phyloP scores from a whole-genome alignment of 371 early-diverging fungal species.

The Cokeromyces recurvatus region DNA sequence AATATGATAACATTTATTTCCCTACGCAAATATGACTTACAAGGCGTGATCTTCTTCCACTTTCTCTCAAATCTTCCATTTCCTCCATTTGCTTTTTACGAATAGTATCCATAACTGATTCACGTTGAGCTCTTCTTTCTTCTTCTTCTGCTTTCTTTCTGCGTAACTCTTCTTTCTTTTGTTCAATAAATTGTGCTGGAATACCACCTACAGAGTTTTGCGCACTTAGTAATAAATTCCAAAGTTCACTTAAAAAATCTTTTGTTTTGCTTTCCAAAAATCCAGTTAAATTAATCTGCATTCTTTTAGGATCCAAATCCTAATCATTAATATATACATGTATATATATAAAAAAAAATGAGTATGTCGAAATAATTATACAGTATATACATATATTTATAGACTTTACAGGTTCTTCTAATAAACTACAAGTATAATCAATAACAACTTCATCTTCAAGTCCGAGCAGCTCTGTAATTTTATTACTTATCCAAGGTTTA shows the following conservation, averaged over 20 bases:
- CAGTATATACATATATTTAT: neutral
- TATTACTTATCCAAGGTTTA: constrained; percentile 81
- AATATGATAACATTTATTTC: too few relatives aligned
- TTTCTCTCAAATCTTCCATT: constrained; percentile 13
- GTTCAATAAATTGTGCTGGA: constrained; percentile 79
- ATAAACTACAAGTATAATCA: constrained; percentile 76
- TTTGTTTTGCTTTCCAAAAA: constrained; percentile 85
- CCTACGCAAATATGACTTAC: too few relatives aligned
- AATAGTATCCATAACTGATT: constrained; percentile 41
- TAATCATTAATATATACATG: constrained; percentile 6
- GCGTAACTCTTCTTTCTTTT: constrained; percentile 77
- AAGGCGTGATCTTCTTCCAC: constrained; percentile 14
- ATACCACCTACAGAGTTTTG: constrained; percentile 82
- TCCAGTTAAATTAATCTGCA: constrained; percentile 95
- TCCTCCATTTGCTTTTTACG: constrained; percentile 27
- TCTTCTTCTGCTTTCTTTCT: constrained; percentile 36
- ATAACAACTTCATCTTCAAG: constrained; percentile 93
- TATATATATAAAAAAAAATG: neutral
- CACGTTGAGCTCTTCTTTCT: constrained; percentile 22
- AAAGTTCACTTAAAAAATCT: constrained; percentile 80
- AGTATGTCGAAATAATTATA: neutral
- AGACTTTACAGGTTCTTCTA: constrained; percentile 78
- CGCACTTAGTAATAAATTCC: constrained; percentile 87
- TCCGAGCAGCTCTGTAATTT: constrained; percentile 76
- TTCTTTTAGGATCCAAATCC: constrained; percentile 78